phyloP scores from a whole-genome alignment of 805 yeast genomes.

The Nakazawaea ambrosiae region DNA sequence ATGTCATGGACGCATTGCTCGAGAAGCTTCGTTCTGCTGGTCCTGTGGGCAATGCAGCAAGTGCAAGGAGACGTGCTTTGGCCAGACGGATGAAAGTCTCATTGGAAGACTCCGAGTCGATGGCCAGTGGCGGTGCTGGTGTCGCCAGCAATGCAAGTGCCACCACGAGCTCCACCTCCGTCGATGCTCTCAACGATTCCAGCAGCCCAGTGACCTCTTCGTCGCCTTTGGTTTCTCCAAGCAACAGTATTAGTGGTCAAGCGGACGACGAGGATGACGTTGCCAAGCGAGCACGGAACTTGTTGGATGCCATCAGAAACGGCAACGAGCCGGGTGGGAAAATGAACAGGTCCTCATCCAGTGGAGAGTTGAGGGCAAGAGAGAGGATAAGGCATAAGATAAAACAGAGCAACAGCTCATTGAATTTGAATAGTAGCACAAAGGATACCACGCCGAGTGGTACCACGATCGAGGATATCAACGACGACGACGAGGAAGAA shows the following conservation, averaged over 20 bases:
- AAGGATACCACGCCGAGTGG: not conserved
- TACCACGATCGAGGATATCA: not conserved
- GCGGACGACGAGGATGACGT: constrained; percentile 8
- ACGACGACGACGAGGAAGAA: constrained; percentile 6
- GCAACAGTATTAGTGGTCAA: not conserved
- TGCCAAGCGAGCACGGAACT: constrained; percentile 8
- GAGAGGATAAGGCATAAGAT: constrained; percentile 6
- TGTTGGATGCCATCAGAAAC: constrained; percentile 6
- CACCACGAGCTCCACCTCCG: not conserved
- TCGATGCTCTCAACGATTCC: not conserved
- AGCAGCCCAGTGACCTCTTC: constrained; percentile 32
- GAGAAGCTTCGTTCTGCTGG: constrained; percentile 87
- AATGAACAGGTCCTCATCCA: constrained; percentile 6
- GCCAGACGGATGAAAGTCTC: constrained; percentile 37
- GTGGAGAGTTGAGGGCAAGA: constrained; percentile 6
- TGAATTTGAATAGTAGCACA: constrained; percentile 6
- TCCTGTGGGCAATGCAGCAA: constrained; percentile 67
- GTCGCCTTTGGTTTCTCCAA: not conserved
- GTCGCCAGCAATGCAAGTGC: not conserved
- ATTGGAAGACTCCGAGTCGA: constrained; percentile 2
- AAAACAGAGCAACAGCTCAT: constrained; percentile 9
- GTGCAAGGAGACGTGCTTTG: constrained; percentile 75
- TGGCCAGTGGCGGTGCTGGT: not conserved
- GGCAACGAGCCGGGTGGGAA: not conserved
- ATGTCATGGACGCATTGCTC: constrained; percentile 78